Evolutionary conservation across 108 stramenopile genomes (phyloP).

Genomic region (Fistulifera pelliculosa): DNA sequence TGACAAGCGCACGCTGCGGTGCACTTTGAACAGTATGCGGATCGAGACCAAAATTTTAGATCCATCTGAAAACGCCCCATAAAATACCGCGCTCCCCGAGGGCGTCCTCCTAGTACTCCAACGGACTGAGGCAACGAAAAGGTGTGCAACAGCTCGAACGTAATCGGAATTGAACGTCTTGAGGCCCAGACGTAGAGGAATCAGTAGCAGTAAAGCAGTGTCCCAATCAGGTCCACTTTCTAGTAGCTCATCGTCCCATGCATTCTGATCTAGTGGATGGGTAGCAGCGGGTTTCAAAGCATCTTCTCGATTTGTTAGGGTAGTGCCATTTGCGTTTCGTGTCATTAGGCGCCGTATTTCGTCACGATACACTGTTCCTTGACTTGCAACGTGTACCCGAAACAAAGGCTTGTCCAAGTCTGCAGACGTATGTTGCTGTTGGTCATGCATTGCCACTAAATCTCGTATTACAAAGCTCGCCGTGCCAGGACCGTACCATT

Average conservation of each 20-base stretch:
- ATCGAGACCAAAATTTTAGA: conserved; percentile 72
- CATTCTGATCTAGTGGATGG: conserved; percentile 15
- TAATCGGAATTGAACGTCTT: conserved; percentile 51
- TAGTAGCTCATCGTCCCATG: conserved; percentile 8
- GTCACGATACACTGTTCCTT: conserved; percentile 80
- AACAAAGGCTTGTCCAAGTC: conserved; percentile 26
- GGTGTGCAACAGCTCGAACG: conserved; percentile 33
- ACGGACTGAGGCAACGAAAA: conserved; percentile 73
- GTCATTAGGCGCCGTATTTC: conserved; percentile 62
- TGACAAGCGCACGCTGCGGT: conserved; percentile 31
- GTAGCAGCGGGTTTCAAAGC: conserved; percentile 3
- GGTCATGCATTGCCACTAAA: conserved; percentile 43
- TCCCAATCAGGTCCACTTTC: conserved; percentile 42
- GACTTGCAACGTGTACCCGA: conserved; percentile 67
- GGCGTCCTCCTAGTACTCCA: conserved; percentile 82
- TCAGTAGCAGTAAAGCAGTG: conserved; percentile 53
- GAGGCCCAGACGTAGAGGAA: conserved; percentile 72
- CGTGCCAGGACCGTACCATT: conserved; percentile 86
- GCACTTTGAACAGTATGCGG: conserved; percentile 79
- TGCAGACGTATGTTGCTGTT: conserved; percentile 8
- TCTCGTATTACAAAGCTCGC: conserved; percentile 76
- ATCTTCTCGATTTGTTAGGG: conserved; percentile 9
- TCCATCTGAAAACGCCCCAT: conserved; percentile 62
- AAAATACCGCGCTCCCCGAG: conserved; percentile 84
- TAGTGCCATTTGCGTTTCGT: conserved; percentile 14